phyloP scores from a whole-genome alignment of 345 rosid species.

The Hypericum androsaemum region DNA sequence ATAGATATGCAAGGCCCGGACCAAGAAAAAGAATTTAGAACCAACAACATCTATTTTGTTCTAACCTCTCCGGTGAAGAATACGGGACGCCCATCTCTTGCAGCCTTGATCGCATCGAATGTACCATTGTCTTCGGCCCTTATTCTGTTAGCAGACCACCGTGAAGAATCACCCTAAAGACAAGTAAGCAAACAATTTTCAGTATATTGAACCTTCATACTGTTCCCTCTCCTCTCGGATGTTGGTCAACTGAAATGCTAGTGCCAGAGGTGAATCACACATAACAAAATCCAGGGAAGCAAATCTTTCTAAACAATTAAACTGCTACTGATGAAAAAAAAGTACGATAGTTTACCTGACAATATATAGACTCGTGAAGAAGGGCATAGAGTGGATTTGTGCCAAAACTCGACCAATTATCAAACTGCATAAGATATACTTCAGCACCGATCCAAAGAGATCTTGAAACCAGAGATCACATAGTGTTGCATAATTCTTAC shows the following conservation, averaged over 20 bases:
- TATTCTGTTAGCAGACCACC: constrained; percentile 70
- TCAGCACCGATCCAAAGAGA: constrained; percentile 8
- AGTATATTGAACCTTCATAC: constrained; percentile 2
- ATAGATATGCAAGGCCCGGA: too few species aligned
- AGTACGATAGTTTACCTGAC: constrained; percentile 48
- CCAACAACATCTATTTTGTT: neutral
- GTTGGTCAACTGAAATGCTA: too few species aligned
- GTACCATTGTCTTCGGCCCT: constrained; percentile 31
- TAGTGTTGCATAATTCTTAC: constrained; percentile 29
- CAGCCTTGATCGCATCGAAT: constrained; percentile 67
- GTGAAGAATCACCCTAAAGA: constrained; percentile 65
- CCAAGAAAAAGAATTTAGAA: neutral
- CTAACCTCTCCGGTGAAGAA: constrained; percentile 83
- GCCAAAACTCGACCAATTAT: constrained; percentile 59
- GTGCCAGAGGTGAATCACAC: too few species aligned
- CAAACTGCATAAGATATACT: constrained; percentile 40
- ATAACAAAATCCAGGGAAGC: too few species aligned
- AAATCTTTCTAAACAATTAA: too few species aligned
- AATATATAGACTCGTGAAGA: constrained; percentile 75
- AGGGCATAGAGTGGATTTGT: constrained; percentile 82
- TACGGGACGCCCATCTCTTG: constrained; percentile 54
- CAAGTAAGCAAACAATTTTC: constrained; percentile 6
- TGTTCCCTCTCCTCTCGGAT: neutral
- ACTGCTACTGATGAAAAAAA: neutral
- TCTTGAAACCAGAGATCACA: constrained; percentile 5